These are phyloP conservation scores for Daldinia eschscholtzii DNA, from an alignment of 2,329 filamentous ascomycete genomes.

Conservation along the genomic window DNA sequence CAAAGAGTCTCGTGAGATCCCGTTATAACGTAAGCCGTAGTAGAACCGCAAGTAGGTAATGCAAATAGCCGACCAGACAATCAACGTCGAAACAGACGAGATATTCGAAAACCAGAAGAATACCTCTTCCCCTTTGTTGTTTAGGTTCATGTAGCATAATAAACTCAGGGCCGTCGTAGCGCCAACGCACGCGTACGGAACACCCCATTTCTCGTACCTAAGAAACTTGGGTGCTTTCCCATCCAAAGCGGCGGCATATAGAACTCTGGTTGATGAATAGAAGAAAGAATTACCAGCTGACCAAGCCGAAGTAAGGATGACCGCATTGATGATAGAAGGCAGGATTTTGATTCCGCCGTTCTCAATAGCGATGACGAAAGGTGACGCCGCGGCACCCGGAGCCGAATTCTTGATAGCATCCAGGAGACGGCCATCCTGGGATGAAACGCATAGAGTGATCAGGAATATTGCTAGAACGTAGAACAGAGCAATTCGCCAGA, in stretches of 20 bases:
- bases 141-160: constrained; percentile 73
- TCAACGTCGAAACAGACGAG: constrained; percentile 76
- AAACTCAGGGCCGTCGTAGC: constrained; percentile 71
- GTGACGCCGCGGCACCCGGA: constrained; percentile 56
- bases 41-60: constrained; percentile 78
- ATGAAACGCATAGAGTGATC: constrained; percentile 54
- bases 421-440: constrained; percentile 50
- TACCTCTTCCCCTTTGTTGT: constrained; percentile 60
- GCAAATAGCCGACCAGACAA: constrained; percentile 76
- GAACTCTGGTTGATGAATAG: constrained; percentile 52
- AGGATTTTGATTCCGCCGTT: constrained; percentile 71
- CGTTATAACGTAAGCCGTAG: constrained; percentile 73
- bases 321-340: constrained; percentile 75
- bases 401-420: constrained; percentile 48
- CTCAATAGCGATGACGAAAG: constrained; percentile 75
- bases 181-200: constrained; percentile 70
- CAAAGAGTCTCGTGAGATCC: constrained; percentile 72
- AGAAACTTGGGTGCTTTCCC: constrained; percentile 66
- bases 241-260: constrained; percentile 62
- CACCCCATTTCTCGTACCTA: constrained; percentile 66
- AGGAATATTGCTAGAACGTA: constrained; percentile 74
- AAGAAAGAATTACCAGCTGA: constrained; percentile 53
- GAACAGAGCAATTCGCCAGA: constrained; percentile 75
- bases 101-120: constrained; percentile 63
- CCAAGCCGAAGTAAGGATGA: constrained; percentile 65